These are phyloP conservation scores for Solanum neorickii DNA, from an alignment of 257 asterid genomes.

Conservation along the genomic window DNA sequence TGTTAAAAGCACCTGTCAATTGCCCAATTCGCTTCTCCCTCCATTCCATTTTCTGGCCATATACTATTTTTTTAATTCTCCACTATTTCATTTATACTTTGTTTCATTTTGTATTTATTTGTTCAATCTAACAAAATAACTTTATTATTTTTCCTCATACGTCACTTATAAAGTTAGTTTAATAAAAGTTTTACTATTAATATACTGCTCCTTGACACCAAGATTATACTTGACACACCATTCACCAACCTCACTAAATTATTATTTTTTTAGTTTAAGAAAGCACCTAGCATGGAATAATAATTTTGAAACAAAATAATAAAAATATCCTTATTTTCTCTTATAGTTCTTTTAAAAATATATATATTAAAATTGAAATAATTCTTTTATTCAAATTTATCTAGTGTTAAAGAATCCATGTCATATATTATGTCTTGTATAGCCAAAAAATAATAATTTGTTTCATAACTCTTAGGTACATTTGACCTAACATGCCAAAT, in stretches of 20 bases:
- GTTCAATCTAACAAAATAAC: too few species aligned
- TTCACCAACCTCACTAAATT: not conserved
- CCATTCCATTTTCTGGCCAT: not conserved
- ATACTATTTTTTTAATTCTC: too few species aligned
- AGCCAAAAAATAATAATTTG: too few species aligned
- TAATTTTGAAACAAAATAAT: too few species aligned
- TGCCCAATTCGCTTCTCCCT: not conserved
- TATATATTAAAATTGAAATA: too few species aligned
- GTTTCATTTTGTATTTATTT: too few species aligned
- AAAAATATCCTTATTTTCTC: not conserved
- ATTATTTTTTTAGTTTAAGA: not conserved
- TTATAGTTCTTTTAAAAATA: too few species aligned
- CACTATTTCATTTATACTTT: not conserved
- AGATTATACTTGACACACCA: not conserved
- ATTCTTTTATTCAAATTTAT: too few species aligned
- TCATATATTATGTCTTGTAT: not conserved
- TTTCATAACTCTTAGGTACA: too few species aligned
- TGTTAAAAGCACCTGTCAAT: not conserved
- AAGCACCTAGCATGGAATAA: not conserved
- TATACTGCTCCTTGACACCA: not conserved
- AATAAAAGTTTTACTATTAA: too few species aligned
- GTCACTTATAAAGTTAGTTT: not conserved
- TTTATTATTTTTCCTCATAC: not conserved
- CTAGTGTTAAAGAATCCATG: not conserved
- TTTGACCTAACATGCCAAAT: not conserved